Conservation (phyloP, 345 rosid genomes). For the Pistacia integerrima region DNA sequence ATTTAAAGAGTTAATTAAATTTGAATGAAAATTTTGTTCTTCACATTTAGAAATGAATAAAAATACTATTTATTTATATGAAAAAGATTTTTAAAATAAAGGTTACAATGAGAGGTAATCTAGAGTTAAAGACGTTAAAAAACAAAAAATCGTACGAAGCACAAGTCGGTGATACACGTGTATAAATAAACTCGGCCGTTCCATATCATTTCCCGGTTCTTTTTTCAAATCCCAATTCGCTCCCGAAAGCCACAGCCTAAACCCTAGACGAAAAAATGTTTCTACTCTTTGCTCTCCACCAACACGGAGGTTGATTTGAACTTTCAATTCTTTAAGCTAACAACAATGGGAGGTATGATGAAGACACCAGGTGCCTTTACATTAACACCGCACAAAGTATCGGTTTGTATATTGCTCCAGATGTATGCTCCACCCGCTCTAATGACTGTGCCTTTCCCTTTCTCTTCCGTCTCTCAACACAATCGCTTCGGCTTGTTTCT, state of each 20-base stretch:
- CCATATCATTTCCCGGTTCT: conserved; percentile 8
- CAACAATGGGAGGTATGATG: conserved; percentile 49
- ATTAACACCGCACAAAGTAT: conserved; percentile 88
- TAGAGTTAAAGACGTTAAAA: no score
- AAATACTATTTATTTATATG: no score
- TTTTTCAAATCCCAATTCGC: not conserved
- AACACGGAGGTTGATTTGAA: not conserved
- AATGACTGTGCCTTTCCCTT: conserved; percentile 62
- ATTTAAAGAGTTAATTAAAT: no score
- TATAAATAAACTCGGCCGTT: not conserved
- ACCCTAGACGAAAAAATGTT: not conserved
- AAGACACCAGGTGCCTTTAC: conserved; percentile 51
- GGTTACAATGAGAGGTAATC: no score
- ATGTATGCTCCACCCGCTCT: conserved; percentile 75
- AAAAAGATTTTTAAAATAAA: no score
- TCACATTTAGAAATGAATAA: no score
- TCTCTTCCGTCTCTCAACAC: conserved; percentile 86
- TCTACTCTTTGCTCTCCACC: not conserved
- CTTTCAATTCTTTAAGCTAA: not conserved
- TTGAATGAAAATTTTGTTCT: no score
- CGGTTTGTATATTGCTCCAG: conserved; percentile 79
- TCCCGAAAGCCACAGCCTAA: not conserved
- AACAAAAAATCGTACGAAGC: no score
- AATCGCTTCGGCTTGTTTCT: conserved; percentile 82
- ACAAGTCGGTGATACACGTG: not conserved